Percentiles rank a stretch among this genome's conserved stretches.
Conservation (phyloP, 78 protist species). For the Emiliania huxleyi region DNA sequence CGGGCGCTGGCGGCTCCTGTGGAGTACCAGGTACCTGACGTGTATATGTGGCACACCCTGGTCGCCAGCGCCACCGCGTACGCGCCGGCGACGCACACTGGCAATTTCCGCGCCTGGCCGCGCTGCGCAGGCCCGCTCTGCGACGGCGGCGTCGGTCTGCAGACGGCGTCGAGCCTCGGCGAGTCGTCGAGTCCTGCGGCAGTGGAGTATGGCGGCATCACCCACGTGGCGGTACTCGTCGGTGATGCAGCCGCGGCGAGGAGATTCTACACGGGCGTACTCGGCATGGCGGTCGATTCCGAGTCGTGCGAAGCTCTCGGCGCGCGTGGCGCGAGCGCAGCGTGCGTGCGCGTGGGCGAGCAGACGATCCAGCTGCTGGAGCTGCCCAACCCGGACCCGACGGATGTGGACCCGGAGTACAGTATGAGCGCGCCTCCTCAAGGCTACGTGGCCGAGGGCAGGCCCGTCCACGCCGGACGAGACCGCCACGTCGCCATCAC, state of each 20-base stretch:
- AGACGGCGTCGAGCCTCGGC: too few species aligned
- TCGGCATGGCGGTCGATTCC: not conserved
- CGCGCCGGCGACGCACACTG: too few species aligned
- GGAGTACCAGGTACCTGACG: too few species aligned
- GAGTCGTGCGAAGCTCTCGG: not conserved
- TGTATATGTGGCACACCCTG: too few species aligned
- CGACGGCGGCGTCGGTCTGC: too few species aligned
- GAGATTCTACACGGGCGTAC: not conserved
- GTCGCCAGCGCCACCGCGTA: too few species aligned
- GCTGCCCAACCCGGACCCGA: not conserved
- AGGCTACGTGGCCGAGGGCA: too few species aligned
- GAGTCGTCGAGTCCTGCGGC: too few species aligned
- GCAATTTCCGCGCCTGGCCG: too few species aligned
- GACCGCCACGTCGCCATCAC: not conserved
- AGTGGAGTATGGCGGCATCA: not conserved
- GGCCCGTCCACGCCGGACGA: not conserved
- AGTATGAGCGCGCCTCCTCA: too few species aligned
- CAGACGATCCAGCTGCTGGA: not conserved
- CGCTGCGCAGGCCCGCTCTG: too few species aligned
- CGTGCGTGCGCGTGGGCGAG: not conserved
- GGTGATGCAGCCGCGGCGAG: not conserved
- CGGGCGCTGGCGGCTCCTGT: too few species aligned
- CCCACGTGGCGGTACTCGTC: not conserved
- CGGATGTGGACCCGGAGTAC: not conserved
- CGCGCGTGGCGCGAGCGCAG: not conserved